A percentile compares a stretch with the other conserved stretches of the same genome.
Conservation (phyloP, 2,329 filamentous ascomycete genomes). For the Leptographium galeiforme region DNA sequence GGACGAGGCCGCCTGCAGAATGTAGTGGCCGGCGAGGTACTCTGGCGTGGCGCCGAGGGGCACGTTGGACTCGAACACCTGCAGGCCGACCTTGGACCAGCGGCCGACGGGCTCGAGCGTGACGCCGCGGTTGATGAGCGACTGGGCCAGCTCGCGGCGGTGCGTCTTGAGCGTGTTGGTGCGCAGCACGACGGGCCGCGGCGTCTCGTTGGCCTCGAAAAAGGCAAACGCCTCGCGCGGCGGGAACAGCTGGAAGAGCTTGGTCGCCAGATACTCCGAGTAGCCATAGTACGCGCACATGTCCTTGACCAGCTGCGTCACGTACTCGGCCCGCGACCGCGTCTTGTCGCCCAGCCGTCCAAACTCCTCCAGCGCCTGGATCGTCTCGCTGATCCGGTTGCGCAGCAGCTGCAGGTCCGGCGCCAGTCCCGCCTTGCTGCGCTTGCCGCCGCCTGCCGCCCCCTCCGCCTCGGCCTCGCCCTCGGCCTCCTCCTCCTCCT, state of each 20-base stretch:
- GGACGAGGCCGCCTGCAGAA: conserved; percentile 89
- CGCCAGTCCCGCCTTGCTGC: conserved; percentile 54
- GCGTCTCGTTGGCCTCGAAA: conserved; percentile 94
- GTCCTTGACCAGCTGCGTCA: conserved; percentile 72
- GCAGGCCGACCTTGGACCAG: conserved; percentile 95
- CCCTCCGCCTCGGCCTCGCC: conserved; percentile 1
- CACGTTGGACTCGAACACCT: conserved; percentile 80
- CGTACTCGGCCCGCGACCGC: conserved; percentile 79
- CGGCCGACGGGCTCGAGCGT: conserved; percentile 94
- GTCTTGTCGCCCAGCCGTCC: conserved; percentile 66
- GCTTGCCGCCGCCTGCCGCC: conserved; percentile 46
- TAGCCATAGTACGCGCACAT: conserved; percentile 97
- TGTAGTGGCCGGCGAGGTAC: conserved; percentile 95
- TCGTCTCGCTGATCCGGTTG: conserved; percentile 80
- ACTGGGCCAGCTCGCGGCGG: conserved; percentile 71
- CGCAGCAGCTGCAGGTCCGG: conserved; percentile 84
- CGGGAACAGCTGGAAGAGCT: conserved; percentile 84
- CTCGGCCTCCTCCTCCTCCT: conserved; percentile 1
- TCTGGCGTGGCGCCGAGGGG: conserved; percentile 91
- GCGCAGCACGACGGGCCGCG: conserved; percentile 85
- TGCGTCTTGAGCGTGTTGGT: conserved; percentile 84
- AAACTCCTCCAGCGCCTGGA: conserved; percentile 84
- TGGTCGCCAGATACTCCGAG: conserved; percentile 86
- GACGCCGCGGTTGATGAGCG: conserved; percentile 90
- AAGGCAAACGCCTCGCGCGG: conserved; percentile 93